Conservation (phyloP, 495 filamentous ascomycete species). For the Oleoguttula mirabilis region DNA sequence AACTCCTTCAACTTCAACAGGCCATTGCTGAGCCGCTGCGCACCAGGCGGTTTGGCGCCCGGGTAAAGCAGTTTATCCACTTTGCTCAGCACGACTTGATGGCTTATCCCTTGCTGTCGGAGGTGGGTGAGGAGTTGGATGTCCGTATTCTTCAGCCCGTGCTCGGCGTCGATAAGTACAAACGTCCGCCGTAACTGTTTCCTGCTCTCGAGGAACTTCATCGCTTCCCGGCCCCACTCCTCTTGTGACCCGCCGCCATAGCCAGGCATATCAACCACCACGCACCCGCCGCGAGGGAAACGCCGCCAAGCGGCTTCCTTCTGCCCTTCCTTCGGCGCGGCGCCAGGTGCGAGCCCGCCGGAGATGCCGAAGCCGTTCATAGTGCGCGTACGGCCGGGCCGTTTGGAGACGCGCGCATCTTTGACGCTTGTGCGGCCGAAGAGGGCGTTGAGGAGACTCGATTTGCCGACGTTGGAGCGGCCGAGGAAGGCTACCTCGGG, state of each 20-base stretch:
- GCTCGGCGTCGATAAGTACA: conserved; percentile 65
- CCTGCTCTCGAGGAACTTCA: conserved; percentile 65
- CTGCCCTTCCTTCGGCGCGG: conserved; percentile 27
- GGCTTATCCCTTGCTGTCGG: conserved; percentile 48
- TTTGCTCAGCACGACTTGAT: conserved; percentile 75
- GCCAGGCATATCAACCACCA: conserved; percentile 83
- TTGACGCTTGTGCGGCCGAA: conserved; percentile 38
- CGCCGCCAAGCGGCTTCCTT: conserved; percentile 21
- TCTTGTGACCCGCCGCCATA: conserved; percentile 67
- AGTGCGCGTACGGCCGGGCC: conserved; percentile 63
- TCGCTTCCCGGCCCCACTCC: conserved; percentile 77
- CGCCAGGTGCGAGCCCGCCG: conserved; percentile 24
- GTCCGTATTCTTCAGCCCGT: conserved; percentile 71
- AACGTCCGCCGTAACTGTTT: conserved; percentile 71
- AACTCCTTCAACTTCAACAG: conserved; percentile 13
- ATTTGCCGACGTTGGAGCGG: conserved; percentile 87
- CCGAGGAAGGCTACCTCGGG: conserved; percentile 70
- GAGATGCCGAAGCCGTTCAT: conserved; percentile 83
- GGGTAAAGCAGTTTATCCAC: conserved; percentile 44
- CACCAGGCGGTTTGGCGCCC: conserved; percentile 8
- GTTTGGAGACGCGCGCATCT: conserved; percentile 53
- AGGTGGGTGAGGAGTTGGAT: conserved; percentile 52
- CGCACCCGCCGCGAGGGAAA: conserved; percentile 38
- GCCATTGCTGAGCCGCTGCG: conserved; percentile 4
- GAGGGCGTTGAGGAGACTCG: conserved; percentile 72